These are phyloP conservation scores for Fraxinus baroniana DNA, from an alignment of 305 asterid species.

Conservation along the genomic window DNA sequence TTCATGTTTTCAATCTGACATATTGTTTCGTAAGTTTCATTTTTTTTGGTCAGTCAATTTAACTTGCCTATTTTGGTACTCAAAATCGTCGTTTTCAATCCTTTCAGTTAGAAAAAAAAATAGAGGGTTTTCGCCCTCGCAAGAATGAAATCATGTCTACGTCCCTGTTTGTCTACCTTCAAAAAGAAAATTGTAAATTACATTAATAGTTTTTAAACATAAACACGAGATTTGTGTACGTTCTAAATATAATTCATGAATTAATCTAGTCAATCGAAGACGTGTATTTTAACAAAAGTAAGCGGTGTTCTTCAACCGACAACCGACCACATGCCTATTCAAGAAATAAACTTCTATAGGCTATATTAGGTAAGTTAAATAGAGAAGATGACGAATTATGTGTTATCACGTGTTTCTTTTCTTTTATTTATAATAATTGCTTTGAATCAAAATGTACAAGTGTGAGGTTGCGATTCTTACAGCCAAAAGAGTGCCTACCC, in stretches of 20 bases:
- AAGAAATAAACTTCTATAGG: not conserved
- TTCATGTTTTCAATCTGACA: too few relatives aligned
- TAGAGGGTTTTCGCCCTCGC: too few relatives aligned
- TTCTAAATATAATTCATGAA: not conserved
- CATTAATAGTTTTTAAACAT: not conserved
- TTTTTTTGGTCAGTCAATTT: too few relatives aligned
- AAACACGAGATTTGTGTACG: not conserved
- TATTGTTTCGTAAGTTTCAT: too few relatives aligned
- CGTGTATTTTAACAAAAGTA: not conserved
- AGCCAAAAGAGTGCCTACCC: not conserved
- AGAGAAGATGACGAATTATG: not conserved
- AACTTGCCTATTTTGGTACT: too few relatives aligned
- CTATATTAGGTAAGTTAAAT: not conserved
- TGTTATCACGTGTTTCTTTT: not conserved
- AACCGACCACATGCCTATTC: not conserved
- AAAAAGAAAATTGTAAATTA: not conserved
- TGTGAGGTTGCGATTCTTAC: not conserved
- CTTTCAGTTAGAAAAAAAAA: too few relatives aligned
- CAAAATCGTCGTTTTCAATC: too few relatives aligned
- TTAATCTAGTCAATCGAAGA: not conserved
- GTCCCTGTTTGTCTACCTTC: too few relatives aligned
- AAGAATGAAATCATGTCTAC: too few relatives aligned
- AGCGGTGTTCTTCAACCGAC: not conserved
- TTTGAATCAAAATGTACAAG: not conserved
- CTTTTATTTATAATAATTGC: not conserved